phyloP scores from a whole-genome alignment of 2,329 filamentous ascomycete genomes.

The Colletotrichum musae region DNA sequence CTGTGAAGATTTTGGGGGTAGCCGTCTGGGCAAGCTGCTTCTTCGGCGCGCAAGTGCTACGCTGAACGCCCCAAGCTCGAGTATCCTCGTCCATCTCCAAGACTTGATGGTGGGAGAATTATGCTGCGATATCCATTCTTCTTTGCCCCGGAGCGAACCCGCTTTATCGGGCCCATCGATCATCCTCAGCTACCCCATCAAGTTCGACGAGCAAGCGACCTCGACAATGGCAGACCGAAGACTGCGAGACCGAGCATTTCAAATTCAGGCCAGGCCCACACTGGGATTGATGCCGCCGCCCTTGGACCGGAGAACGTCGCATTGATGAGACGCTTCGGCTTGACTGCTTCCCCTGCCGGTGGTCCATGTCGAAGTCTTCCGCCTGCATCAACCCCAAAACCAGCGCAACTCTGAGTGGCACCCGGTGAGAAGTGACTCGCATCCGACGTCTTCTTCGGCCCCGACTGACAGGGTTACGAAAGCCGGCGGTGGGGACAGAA shows the following conservation, averaged over 20 bases:
- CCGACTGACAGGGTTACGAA: constrained; percentile 1
- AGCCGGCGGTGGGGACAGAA: neutral
- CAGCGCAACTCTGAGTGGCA: neutral
- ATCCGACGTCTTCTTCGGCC: constrained; percentile 23
- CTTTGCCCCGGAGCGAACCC: neutral
- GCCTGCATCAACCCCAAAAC: neutral
- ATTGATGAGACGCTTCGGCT: neutral
- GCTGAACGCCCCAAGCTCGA: constrained; percentile 1
- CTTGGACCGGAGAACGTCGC: neutral
- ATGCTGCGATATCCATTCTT: constrained; percentile 12
- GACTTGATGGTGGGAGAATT: constrained; percentile 1
- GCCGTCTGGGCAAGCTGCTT: constrained; percentile 7
- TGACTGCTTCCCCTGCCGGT: neutral
- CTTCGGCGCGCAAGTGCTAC: neutral
- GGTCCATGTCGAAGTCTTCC: neutral
- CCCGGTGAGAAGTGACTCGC: neutral
- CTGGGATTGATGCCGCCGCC: neutral
- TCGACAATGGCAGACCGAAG: neutral
- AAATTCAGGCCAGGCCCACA: constrained; percentile 4
- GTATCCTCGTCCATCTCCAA: constrained; percentile 1
- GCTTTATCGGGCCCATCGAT: constrained; percentile 25
- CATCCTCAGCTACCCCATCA: neutral
- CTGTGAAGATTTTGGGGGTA: constrained; percentile 8
- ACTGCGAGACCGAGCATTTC: neutral
- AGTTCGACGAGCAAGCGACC: neutral